These are phyloP conservation scores for Colletotrichum scovillei DNA, from an alignment of 2,329 filamentous ascomycete genomes.

Conservation along the genomic window DNA sequence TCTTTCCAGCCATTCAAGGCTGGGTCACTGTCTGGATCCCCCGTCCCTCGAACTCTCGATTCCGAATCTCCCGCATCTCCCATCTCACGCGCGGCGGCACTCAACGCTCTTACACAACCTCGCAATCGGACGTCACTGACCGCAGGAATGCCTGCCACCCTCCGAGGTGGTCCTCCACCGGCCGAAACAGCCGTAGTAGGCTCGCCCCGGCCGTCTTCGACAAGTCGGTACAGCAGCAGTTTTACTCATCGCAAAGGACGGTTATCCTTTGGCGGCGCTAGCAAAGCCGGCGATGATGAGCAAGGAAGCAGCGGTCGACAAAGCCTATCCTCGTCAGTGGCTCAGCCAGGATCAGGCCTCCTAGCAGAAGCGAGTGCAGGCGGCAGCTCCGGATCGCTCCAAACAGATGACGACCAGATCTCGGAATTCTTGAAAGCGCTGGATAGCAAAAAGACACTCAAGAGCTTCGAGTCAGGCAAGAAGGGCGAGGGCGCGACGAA, in stretches of 20 bases:
- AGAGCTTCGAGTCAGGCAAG: slow-evolving; percentile 77
- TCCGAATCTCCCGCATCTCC: slow-evolving; percentile 67
- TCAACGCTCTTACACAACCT: slow-evolving; percentile 65
- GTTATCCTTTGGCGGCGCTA: slow-evolving; percentile 79
- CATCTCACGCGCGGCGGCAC: slow-evolving; percentile 57
- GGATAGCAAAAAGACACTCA: slow-evolving; percentile 87
- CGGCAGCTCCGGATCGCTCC: slow-evolving; percentile 73
- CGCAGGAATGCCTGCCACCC: slow-evolving; percentile 79
- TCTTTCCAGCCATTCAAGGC: slow-evolving; percentile 98
- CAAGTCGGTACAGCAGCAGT: slow-evolving; percentile 92
- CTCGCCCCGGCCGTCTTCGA: slow-evolving; percentile 82
- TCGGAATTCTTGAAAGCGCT: slow-evolving; percentile 91
- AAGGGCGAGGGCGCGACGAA: slow-evolving; percentile 78
- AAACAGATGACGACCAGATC: slow-evolving; percentile 90
- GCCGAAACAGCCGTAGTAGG: slow-evolving; percentile 75
- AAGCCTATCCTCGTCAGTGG: slow-evolving; percentile 76
- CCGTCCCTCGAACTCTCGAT: slow-evolving; percentile 63
- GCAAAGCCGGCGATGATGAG: slow-evolving; percentile 75
- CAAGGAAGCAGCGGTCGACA: slow-evolving; percentile 84
- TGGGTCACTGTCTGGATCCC: slow-evolving; percentile 92
- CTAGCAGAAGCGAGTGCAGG: slow-evolving; percentile 77
- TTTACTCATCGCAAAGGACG: slow-evolving; percentile 88
- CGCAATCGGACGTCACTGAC: slow-evolving; percentile 79
- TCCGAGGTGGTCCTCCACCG: slow-evolving; percentile 73
- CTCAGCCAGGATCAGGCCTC: slow-evolving; percentile 81